Base-by-base conservation (phyloP, 192 early-diverging fungal genomes). In the Coemansia sp. region DNA sequence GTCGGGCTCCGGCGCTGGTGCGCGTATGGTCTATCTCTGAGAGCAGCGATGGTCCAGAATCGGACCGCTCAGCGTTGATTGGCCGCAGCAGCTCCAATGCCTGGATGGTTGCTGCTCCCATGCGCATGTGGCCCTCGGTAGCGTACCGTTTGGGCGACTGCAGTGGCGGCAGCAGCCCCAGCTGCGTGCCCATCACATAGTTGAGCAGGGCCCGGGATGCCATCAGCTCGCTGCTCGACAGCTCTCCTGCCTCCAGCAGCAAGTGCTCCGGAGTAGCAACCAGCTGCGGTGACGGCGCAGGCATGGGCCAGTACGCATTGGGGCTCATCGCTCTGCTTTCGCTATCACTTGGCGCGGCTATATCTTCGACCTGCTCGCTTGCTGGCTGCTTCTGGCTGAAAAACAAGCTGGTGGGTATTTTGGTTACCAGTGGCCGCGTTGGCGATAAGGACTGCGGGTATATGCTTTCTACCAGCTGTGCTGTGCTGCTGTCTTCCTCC, bases 31-130 rank as follows among this genome's bases (percentile, higher is more conserved):
- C 87, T 36, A 97, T 76, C 14, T 86, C 79, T 20, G 78, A 48
- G 3, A 94, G 39, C 39, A 97, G 57, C 52, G 88, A 88, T 5
- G 86, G 87, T 26, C 59, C 70, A 10, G 50, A 10, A 7, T 57
- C 63, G 59, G 77, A 64, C 23, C 65, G 46, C 15, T 80, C 78
- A 43, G 81, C 80, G 16, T 69, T 41, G 12, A 86, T 54, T 11
- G 85, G 84, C 11, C 74, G 68, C 4, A 88, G 63, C 7, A 97
- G 64, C 51, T 95, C 93, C 12, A 97, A 70, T 6, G 93, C 86
- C 45, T 71, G 65, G 53, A 93, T 81, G 0, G 92, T 88, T 11
- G 84, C 84, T n/a, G 80, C 80, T 53, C 94, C 90, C 62, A 97
- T 89, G 38, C 83, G 78, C 80, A 94, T 79, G 16, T 80, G 83